A percentile compares a stretch with the other conserved stretches of the same genome.
Evolutionary conservation across 345 rosid species (phyloP).

Genomic region (Cardiospermum halicacabum): DNA sequence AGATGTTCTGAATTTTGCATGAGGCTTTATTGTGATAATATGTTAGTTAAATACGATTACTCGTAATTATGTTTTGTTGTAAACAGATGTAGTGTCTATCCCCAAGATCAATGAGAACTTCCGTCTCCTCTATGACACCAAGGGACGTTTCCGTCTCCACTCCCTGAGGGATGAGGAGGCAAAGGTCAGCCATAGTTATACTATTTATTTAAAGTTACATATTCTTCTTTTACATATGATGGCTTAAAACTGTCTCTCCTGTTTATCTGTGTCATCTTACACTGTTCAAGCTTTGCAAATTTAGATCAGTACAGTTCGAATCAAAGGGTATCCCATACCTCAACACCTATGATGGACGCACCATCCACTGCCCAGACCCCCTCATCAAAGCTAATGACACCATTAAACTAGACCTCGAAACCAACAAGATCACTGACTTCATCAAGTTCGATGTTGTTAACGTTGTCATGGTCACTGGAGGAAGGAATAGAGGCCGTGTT

Average conservation of each 20-base stretch:
- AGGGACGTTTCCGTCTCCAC: conserved; percentile 84
- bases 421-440: conserved; percentile 66
- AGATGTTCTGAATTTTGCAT: background rate
- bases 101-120: conserved; percentile 86
- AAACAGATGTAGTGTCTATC: conserved; percentile 70
- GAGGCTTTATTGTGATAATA: background rate
- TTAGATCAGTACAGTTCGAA: conserved; percentile 58
- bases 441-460: conserved; percentile 85
- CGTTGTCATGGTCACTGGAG: conserved; percentile 91
- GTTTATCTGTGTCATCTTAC: conserved; percentile 28
- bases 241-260: background rate
- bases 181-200: conserved; percentile 36
- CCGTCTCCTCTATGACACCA: conserved; percentile 77
- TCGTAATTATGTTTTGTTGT: background rate
- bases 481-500: conserved; percentile 84
- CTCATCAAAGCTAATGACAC: conserved; percentile 85
- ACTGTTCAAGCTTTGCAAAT: conserved; percentile 91
- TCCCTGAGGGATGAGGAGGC: conserved; percentile 75
- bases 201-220: background rate
- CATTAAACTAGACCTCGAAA: conserved; percentile 74
- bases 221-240: background rate
- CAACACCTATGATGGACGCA: conserved; percentile 81
- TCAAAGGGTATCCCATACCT: conserved; percentile 79
- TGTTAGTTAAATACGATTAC: background rate
- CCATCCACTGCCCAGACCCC: conserved; percentile 84